Evolutionary conservation across 371 early-diverging fungal genomes (phyloP).

Genomic region (Funneliformis caledonium): DNA sequence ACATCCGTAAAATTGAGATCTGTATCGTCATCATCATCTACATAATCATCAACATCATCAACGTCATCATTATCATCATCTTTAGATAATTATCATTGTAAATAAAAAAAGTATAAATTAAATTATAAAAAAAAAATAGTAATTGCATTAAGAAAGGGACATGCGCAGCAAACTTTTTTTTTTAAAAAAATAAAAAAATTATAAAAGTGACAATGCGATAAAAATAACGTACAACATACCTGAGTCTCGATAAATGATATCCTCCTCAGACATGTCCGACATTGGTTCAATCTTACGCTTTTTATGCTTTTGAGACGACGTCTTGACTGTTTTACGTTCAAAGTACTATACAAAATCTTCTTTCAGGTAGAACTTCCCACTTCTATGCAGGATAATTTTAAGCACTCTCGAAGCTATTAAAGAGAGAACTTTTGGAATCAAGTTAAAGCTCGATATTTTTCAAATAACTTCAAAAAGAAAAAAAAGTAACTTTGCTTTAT

Average conservation of each 20-base stretch:
- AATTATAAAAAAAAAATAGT: neutral
- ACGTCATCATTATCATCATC: neutral
- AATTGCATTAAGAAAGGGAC: neutral
- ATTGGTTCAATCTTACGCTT: conserved; percentile 38
- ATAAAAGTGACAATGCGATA: neutral
- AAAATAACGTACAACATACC: neutral
- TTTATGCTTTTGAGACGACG: conserved; percentile 39
- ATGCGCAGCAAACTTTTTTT: conserved; percentile 2
- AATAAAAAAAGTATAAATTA: neutral
- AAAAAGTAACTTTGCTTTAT: neutral
- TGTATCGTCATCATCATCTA: conserved; percentile 49
- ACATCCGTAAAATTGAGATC: conserved; percentile 52
- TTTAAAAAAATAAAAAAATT: neutral
- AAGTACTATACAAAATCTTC: neutral
- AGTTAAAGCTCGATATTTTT: neutral
- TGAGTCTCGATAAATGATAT: conserved; percentile 4
- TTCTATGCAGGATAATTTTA: neutral
- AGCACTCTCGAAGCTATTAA: neutral
- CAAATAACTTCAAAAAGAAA: neutral
- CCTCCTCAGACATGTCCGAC: conserved; percentile 38
- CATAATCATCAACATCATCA: neutral
- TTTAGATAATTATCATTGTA: neutral
- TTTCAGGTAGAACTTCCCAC: neutral
- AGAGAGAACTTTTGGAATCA: neutral
- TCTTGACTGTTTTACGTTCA: conserved; percentile 25